These are phyloP conservation scores for Micractinium sp. DNA, from an alignment of 139 green algal genomes.

Conservation along the genomic window DNA sequence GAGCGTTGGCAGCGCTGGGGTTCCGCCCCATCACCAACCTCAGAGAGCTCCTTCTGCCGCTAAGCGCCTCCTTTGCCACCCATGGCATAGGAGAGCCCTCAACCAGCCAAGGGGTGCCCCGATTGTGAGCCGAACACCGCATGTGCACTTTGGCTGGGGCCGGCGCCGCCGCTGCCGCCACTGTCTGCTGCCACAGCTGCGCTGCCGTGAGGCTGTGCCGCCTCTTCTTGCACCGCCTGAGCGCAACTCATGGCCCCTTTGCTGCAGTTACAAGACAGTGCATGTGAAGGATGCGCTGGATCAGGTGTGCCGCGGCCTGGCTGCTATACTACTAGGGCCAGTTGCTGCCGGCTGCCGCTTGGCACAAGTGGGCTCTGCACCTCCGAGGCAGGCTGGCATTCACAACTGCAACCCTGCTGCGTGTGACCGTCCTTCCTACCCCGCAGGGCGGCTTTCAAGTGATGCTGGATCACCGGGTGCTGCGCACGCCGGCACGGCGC, in stretches of 20 bases:
- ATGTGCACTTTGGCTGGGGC: too few relatives aligned
- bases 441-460: slow-evolving; percentile 60
- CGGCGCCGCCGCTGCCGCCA: too few relatives aligned
- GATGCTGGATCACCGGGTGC: slow-evolving; percentile 65
- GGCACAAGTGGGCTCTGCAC: neutral
- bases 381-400: too few relatives aligned
- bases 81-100: slow-evolving; percentile 33
- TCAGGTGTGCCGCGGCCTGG: neutral
- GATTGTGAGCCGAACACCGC: neutral
- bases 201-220: too few relatives aligned
- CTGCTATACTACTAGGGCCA: neutral
- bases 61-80: slow-evolving; percentile 22
- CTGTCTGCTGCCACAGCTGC: too few relatives aligned
- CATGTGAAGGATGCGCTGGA: slow-evolving; percentile 32
- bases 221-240: too few relatives aligned
- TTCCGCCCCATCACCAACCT: slow-evolving; percentile 25
- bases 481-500: slow-evolving; percentile 77
- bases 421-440: neutral
- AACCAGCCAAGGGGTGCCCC: neutral
- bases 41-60: neutral
- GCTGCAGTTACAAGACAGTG: slow-evolving; percentile 37
- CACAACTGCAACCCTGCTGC: neutral
- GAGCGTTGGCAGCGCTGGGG: neutral
- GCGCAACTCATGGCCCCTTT: too few relatives aligned
- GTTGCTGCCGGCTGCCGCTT: neutral